phyloP scores from a whole-genome alignment of 805 yeast genomes.

The Teunomyces lycoperdinae region DNA sequence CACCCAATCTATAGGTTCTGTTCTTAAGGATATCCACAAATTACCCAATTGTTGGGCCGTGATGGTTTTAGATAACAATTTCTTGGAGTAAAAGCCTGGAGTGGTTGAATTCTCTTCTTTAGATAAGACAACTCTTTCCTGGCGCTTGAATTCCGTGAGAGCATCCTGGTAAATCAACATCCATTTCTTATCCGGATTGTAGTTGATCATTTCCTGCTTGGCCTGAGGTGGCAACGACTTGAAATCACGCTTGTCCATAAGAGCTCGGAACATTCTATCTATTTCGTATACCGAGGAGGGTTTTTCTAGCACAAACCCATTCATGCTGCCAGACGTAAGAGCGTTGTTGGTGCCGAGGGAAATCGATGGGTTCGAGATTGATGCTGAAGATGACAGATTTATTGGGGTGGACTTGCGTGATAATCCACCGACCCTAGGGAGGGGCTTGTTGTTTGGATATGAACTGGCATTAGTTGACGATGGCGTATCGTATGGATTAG shows the following conservation, averaged over 20 bases:
- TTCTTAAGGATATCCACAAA: slow-evolving; percentile 86
- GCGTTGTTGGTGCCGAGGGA: slow-evolving; percentile 16
- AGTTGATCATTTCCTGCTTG: slow-evolving; percentile 70
- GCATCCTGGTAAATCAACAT: slow-evolving; percentile 85
- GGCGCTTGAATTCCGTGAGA: slow-evolving; percentile 67
- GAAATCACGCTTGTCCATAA: slow-evolving; percentile 83
- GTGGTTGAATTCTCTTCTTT: slow-evolving; percentile 35
- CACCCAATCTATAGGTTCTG: slow-evolving; percentile 85
- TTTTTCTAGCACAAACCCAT: slow-evolving; percentile 49
- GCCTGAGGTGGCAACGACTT: slow-evolving; percentile 67
- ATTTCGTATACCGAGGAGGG: slow-evolving; percentile 67
- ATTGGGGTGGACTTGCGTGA: slow-evolving; percentile 13
- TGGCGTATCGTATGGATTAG: slow-evolving; percentile 29
- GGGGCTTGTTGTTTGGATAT: slow-evolving; percentile 11
- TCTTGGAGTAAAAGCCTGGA: slow-evolving; percentile 76
- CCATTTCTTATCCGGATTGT: slow-evolving; percentile 82
- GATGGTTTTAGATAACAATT: slow-evolving; percentile 67
- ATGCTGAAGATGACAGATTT: background rate
- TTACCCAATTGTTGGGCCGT: slow-evolving; percentile 71
- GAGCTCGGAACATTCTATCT: slow-evolving; percentile 70
- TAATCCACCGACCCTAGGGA: slow-evolving; percentile 13
- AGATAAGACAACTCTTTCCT: slow-evolving; percentile 18
- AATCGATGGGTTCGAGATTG: slow-evolving; percentile 25
- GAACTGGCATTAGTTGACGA: slow-evolving; percentile 9
- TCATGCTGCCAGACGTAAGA: slow-evolving; percentile 11